Conservation (phyloP, 2,329 filamentous ascomycete genomes). For the Didymellaceae sp. region DNA sequence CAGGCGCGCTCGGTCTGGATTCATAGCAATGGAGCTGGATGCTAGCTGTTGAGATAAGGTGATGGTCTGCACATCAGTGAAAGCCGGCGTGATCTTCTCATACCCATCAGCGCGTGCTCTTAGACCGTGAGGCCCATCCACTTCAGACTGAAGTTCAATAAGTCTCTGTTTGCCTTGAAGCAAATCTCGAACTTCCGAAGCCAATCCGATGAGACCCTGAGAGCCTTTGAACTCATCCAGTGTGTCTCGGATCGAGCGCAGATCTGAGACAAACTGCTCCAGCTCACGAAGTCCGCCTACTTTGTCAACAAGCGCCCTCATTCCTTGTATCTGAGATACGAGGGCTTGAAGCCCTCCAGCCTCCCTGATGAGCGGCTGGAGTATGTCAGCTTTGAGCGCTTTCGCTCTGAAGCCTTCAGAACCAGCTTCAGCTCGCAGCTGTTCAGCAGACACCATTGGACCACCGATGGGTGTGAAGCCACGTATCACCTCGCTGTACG, state of each 20-base stretch:
- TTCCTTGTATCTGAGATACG: constrained; percentile 8
- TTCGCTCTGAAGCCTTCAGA: constrained; percentile 23
- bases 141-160: neutral
- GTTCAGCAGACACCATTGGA: constrained; percentile 12
- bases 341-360: constrained; percentile 24
- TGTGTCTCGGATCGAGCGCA: constrained; percentile 13
- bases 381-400: constrained; percentile 22
- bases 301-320: constrained; percentile 17
- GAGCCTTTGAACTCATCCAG: constrained; percentile 17
- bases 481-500: constrained; percentile 19
- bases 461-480: constrained; percentile 10
- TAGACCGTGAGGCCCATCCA: constrained; percentile 2
- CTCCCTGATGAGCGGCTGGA: constrained; percentile 23
- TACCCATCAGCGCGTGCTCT: constrained; percentile 21
- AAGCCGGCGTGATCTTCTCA: constrained; percentile 18
- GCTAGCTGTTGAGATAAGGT: neutral
- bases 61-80: constrained; percentile 5
- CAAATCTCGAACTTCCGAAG: constrained; percentile 12
- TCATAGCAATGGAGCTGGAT: constrained; percentile 3
- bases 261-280: constrained; percentile 16
- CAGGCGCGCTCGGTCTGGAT: constrained; percentile 22
- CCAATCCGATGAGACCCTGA: constrained; percentile 15
- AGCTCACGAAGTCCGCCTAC: constrained; percentile 21
- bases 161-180: constrained; percentile 11
- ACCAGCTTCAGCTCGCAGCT: constrained; percentile 24